Conservation (phyloP, 176 grass and related monocot species). For the Carex myosuroides region DNA sequence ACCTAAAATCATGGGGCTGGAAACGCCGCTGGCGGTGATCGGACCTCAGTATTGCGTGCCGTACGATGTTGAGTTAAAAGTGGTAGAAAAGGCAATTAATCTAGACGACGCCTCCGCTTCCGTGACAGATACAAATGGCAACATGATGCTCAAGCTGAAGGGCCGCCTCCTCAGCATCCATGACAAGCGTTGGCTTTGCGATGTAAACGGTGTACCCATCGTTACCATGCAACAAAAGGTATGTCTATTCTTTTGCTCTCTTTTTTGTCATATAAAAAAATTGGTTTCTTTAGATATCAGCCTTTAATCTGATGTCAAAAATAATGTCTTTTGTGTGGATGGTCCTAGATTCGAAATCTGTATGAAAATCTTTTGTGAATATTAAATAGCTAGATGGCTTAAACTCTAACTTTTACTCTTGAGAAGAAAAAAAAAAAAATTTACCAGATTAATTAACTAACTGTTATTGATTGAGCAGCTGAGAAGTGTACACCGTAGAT, state of each 20-base stretch:
- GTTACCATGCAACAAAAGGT: too few relatives aligned
- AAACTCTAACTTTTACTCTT: too few relatives aligned
- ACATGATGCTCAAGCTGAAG: conserved; percentile 38
- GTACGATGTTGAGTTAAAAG: conserved; percentile 27
- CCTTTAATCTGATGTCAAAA: too few relatives aligned
- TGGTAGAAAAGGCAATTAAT: conserved; percentile 38
- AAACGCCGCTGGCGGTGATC: conserved; percentile 20
- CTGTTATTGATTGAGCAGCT: not conserved
- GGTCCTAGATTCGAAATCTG: too few relatives aligned
- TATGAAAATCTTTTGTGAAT: too few relatives aligned
- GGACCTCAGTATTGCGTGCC: conserved; percentile 33
- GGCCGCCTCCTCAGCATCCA: conserved; percentile 30
- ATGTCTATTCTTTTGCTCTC: too few relatives aligned
- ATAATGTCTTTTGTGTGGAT: too few relatives aligned
- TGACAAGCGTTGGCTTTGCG: conserved; percentile 31
- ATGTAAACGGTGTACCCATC: conserved; percentile 23
- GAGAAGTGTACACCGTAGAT: not conserved
- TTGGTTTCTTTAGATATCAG: too few relatives aligned
- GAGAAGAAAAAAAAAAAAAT: too few relatives aligned
- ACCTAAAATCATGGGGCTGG: not conserved
- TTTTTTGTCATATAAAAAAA: too few relatives aligned
- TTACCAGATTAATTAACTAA: too few relatives aligned
- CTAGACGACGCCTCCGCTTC: conserved; percentile 19
- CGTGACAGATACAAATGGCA: conserved; percentile 35
- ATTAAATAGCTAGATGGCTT: too few relatives aligned